A percentile compares a stretch with the other conserved stretches of the same genome.
Conservation (phyloP, 192 early-diverging fungal genomes). For the Backusella mclennaniae region DNA sequence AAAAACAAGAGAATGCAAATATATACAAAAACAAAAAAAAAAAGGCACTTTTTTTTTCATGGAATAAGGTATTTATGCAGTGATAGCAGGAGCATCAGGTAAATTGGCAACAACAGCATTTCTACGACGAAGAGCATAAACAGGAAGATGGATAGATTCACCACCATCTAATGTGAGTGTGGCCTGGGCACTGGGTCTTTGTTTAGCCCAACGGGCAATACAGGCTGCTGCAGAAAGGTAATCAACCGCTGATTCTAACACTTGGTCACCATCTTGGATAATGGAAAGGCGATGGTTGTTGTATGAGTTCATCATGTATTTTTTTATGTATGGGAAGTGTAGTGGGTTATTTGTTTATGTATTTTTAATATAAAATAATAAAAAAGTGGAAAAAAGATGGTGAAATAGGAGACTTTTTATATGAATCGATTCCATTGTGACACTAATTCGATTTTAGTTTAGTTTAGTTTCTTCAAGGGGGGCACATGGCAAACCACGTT, state of each 20-base stretch:
- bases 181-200: conserved; percentile 17
- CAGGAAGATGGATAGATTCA: conserved; percentile 15
- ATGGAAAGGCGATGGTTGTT: neutral
- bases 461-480: neutral
- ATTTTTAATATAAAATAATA: neutral
- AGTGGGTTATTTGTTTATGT: neutral
- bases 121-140: conserved; percentile 27
- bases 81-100: conserved; percentile 24
- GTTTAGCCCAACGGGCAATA: conserved; percentile 6
- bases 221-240: conserved; percentile 15
- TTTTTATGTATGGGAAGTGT: neutral
- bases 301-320: conserved; percentile 1
- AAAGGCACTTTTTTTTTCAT: too few species aligned
- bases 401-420: neutral
- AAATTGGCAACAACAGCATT: conserved; percentile 26
- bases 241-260: neutral
- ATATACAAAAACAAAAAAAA: neutral
- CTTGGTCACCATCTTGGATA: conserved; percentile 13
- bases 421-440: neutral
- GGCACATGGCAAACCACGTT: conserved; percentile 9
- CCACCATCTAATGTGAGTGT: conserved; percentile 13
- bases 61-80: neutral
- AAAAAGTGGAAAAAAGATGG: neutral
- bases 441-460: neutral
- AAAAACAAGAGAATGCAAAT: neutral